phyloP scores from a whole-genome alignment of 345 rosid genomes.

The Brassica juncea region DNA sequence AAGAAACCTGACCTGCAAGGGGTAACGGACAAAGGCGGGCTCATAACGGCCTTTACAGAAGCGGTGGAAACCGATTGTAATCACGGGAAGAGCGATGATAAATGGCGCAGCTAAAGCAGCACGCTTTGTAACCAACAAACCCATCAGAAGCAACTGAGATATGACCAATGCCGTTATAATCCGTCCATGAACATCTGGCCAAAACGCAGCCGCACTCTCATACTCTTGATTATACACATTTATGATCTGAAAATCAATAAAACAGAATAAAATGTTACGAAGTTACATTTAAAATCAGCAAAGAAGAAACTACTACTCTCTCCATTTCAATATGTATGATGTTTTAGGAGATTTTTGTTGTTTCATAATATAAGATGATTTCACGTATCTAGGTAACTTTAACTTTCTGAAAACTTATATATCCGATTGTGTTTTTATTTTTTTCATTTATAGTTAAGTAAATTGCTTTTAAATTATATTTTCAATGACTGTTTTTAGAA shows the following conservation, averaged over 20 bases:
- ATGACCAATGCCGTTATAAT: background rate
- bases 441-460: too few species aligned
- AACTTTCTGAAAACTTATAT: too few species aligned
- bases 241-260: background rate
- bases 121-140: background rate
- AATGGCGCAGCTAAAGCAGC: background rate
- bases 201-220: background rate
- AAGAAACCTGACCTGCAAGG: background rate
- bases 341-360: too few species aligned
- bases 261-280: background rate
- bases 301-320: too few species aligned
- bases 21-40: background rate
- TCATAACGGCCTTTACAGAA: constrained; percentile 1
- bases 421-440: too few species aligned
- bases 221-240: constrained; percentile 3
- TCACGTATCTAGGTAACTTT: too few species aligned
- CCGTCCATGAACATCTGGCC: constrained; percentile 1
- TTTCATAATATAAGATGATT: too few species aligned
- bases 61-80: constrained; percentile 1
- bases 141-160: constrained; percentile 3
- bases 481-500: too few species aligned
- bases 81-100: background rate
- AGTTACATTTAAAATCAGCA: too few species aligned
- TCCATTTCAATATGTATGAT: too few species aligned
- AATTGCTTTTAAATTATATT: too few species aligned